A percentile compares a stretch with the other conserved stretches of the same genome.
These are phyloP conservation scores for Neofusicoccum cordaticola DNA, from an alignment of 2,329 filamentous ascomycete species.

Conservation along the genomic window DNA sequence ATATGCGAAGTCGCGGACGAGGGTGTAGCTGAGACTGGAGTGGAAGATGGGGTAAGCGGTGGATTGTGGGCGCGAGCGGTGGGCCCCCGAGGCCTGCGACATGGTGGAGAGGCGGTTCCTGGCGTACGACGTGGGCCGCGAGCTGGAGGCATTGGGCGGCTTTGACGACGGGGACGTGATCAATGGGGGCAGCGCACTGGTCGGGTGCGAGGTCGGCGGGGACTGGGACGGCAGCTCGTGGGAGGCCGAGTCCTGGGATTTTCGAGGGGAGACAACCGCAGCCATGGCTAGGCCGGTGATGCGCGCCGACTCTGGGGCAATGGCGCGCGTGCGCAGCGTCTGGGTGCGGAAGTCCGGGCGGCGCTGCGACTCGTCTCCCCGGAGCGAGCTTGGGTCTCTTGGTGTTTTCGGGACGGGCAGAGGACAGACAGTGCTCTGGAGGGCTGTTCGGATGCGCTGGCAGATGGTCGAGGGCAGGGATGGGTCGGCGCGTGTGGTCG, in stretches of 20 bases:
- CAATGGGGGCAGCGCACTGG: conserved; percentile 48
- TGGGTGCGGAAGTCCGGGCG: conserved; percentile 1
- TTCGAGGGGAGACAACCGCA: conserved; percentile 35
- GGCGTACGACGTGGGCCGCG: conserved; percentile 63
- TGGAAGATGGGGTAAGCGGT: conserved; percentile 79
- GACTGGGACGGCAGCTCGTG: conserved; percentile 17
- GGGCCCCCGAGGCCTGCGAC: conserved; percentile 63
- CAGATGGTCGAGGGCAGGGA: neutral
- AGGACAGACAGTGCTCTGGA: neutral
- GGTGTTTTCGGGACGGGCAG: neutral
- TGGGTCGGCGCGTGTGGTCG: conserved; percentile 9
- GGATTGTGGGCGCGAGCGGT: conserved; percentile 75
- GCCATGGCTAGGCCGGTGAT: conserved; percentile 29
- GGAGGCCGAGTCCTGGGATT: conserved; percentile 25
- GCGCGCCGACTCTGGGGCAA: neutral
- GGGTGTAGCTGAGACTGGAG: conserved; percentile 81
- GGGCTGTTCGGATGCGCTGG: neutral
- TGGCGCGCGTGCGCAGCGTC: neutral
- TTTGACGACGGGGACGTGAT: conserved; percentile 50
- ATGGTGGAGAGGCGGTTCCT: conserved; percentile 76
- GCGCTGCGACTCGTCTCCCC: conserved; percentile 12
- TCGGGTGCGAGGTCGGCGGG: conserved; percentile 32
- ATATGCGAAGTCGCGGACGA: conserved; percentile 96
- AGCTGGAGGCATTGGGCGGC: conserved; percentile 56
- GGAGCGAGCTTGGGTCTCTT: neutral